Evolutionary conservation across 163 green algal genomes (phyloP).

Genomic region (Scenedesmus sp.): DNA sequence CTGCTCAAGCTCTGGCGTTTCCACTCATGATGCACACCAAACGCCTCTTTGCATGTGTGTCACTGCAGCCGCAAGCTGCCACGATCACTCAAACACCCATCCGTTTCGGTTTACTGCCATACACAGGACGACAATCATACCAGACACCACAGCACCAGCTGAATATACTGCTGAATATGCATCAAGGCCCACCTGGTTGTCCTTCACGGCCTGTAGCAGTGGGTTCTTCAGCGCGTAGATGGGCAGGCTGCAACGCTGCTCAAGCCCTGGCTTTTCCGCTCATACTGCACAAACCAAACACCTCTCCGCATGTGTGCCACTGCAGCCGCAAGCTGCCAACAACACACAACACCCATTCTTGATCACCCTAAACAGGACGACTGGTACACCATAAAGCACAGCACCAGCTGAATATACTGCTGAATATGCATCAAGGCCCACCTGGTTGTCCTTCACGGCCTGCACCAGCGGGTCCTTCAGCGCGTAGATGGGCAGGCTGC

Average conservation of each 20-base stretch:
- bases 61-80: too few species aligned
- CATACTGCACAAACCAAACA: too few species aligned
- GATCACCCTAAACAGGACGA: too few species aligned
- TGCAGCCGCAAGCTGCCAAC: too few species aligned
- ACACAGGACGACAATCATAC: background rate
- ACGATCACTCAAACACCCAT: too few species aligned
- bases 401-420: background rate
- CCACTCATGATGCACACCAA: too few species aligned
- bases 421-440: slow-evolving; percentile 42
- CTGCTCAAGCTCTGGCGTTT: slow-evolving; percentile 81
- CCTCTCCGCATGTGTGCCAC: too few species aligned
- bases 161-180: background rate
- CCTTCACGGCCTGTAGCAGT: slow-evolving; percentile 88
- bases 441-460: slow-evolving; percentile 90
- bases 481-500: slow-evolving; percentile 95
- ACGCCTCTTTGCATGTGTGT: too few species aligned
- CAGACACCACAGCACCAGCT: background rate
- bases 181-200: slow-evolving; percentile 82
- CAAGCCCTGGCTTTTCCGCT: slow-evolving; percentile 57
- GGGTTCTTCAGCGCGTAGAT: slow-evolving; percentile 95
- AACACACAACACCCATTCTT: too few species aligned
- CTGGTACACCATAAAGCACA: background rate
- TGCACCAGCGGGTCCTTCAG: slow-evolving; percentile 92
- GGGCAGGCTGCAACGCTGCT: slow-evolving; percentile 95
- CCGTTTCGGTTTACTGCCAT: background rate